These are phyloP conservation scores for Gloeostereum incarnatum DNA, from an alignment of 768 basidiomycete genomes.

Conservation along the genomic window DNA sequence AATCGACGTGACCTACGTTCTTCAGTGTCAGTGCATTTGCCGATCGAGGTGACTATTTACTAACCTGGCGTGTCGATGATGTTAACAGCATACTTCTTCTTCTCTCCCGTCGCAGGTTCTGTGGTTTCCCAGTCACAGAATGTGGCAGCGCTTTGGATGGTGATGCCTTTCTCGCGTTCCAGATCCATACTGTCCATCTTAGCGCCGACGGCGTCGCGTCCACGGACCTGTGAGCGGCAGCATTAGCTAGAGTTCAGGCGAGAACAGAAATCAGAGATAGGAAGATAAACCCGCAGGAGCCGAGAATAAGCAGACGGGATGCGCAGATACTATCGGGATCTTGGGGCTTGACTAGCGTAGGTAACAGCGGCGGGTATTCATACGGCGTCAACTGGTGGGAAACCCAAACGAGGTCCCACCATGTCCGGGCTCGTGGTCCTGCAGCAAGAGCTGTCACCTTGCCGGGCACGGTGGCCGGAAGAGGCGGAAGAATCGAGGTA, in stretches of 20 bases:
- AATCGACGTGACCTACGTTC: conserved; percentile 97
- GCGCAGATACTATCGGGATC: too few species aligned
- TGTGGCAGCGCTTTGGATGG: conserved; percentile 97
- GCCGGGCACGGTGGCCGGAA: too few species aligned
- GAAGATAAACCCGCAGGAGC: too few species aligned
- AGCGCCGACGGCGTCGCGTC: conserved; percentile 91
- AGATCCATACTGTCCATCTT: conserved; percentile 99
- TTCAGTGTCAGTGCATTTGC: too few species aligned
- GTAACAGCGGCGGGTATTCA: too few species aligned
- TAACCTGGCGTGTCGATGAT: conserved; percentile 97
- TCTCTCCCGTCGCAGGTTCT: conserved; percentile 45
- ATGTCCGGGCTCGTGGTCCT: too few species aligned
- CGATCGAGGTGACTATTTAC: conserved; percentile 9
- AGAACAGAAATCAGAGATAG: conserved; percentile 1
- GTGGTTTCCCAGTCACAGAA: conserved; percentile 93
- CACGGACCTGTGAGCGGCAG: conserved; percentile 58
- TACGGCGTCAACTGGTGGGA: too few species aligned
- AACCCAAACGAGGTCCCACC: too few species aligned
- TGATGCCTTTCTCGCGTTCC: conserved; percentile 98
- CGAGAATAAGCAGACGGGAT: too few species aligned
- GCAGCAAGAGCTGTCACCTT: too few species aligned
- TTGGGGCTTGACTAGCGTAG: too few species aligned
- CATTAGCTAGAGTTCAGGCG: conserved; percentile 3
- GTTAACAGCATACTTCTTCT: conserved; percentile 87
- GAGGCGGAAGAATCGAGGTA: too few species aligned